Evolutionary conservation across 192 early-diverging fungal species (phyloP).

Genomic region (Coemansia aciculifera): DNA sequence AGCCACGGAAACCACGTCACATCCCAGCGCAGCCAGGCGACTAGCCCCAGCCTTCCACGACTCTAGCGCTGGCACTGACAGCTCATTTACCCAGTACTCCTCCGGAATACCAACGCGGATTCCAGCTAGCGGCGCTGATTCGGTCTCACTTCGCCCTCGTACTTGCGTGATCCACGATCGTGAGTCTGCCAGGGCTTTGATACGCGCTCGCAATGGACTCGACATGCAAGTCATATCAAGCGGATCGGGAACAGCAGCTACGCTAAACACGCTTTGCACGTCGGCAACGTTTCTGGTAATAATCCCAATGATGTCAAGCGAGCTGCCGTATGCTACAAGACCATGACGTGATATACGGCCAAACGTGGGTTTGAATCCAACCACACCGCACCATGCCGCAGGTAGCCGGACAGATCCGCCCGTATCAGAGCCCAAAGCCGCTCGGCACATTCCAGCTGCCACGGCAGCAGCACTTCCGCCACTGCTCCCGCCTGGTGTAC

Average conservation of each 20-base stretch:
- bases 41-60: slow-evolving; percentile 65
- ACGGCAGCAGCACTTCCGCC: slow-evolving; percentile 92
- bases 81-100: slow-evolving; percentile 78
- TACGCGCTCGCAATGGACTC: slow-evolving; percentile 35
- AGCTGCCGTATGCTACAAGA: slow-evolving; percentile 82
- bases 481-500: slow-evolving; percentile 82
- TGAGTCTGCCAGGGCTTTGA: slow-evolving; percentile 5
- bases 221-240: slow-evolving; percentile 62
- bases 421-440: slow-evolving; percentile 90
- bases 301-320: slow-evolving; percentile 87
- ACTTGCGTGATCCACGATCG: slow-evolving; percentile 16
- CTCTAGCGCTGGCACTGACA: slow-evolving; percentile 57
- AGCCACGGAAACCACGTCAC: slow-evolving; percentile 67
- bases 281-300: slow-evolving; percentile 64
- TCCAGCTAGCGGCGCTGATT: slow-evolving; percentile 36
- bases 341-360: slow-evolving; percentile 83
- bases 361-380: slow-evolving; percentile 93
- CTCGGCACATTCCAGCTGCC: slow-evolving; percentile 73
- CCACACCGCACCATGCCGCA: slow-evolving; percentile 89
- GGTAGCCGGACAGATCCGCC: slow-evolving; percentile 94
- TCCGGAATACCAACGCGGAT: slow-evolving; percentile 64
- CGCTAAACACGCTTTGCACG: slow-evolving; percentile 16
- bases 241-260: slow-evolving; percentile 23
- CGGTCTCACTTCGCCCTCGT: background rate
- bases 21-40: slow-evolving; percentile 61